Conservation (phyloP, 257 asterid species). For the Linderniella brevidens region DNA sequence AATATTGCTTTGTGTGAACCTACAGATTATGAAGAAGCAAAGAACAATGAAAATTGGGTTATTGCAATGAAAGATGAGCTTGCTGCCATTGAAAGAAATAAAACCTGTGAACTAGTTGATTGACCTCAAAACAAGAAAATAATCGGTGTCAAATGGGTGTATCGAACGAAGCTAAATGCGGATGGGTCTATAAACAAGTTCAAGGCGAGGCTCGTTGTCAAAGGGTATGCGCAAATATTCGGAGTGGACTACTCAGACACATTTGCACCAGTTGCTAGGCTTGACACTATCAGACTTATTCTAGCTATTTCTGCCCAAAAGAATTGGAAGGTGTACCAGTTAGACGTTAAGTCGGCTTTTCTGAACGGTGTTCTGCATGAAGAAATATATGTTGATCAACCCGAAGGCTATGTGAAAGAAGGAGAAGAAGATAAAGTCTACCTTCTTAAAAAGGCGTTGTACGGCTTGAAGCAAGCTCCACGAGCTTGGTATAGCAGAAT, state of each 20-base stretch:
- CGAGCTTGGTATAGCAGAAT: neutral
- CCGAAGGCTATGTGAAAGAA: neutral
- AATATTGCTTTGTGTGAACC: constrained; percentile 8
- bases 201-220: neutral
- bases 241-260: neutral
- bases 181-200: neutral
- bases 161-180: neutral
- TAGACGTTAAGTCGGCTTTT: neutral
- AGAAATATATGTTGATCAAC: neutral
- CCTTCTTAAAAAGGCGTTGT: neutral
- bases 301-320: neutral
- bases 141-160: constrained; percentile 6
- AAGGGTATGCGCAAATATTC: neutral
- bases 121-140: neutral
- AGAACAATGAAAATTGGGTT: neutral
- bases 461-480: neutral
- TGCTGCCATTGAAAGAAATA: constrained; percentile 1
- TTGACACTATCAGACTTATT: neutral
- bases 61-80: constrained; percentile 5
- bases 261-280: neutral
- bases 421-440: neutral
- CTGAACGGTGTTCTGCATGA: neutral
- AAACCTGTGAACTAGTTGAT: neutral
- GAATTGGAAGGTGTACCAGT: constrained; percentile 1
- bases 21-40: neutral